phyloP scores from a whole-genome alignment of 1,139 yeast species.

The Yamadazyma dushanensis region DNA sequence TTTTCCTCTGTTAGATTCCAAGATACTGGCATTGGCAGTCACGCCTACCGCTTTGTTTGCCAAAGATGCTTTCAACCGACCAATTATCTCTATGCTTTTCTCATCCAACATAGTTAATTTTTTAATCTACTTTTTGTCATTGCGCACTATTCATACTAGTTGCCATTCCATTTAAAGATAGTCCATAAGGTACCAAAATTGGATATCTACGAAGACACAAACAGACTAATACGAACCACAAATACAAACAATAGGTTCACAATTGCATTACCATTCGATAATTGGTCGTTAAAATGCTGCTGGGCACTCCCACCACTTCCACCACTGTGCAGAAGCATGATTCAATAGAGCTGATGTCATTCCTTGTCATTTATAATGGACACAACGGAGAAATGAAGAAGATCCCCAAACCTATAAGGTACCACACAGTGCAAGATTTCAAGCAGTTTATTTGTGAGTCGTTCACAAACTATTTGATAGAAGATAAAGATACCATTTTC shows the following conservation, averaged over 20 bases:
- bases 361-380: conserved; percentile 38
- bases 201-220: no score
- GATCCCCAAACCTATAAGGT: conserved; percentile 46
- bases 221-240: no score
- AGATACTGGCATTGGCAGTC: conserved; percentile 14
- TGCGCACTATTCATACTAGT: conserved; percentile 2
- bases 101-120: conserved; percentile 33
- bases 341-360: conserved; percentile 19
- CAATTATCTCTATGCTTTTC: conserved; percentile 40
- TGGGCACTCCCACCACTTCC: conserved; percentile 3
- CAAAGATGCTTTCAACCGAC: conserved; percentile 41
- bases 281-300: conserved; percentile 7
- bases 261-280: no score
- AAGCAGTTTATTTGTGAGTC: conserved; percentile 39
- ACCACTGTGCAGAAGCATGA: conserved; percentile 5
- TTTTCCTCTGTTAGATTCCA: conserved; percentile 36
- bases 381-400: conserved; percentile 37
- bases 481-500: conserved; percentile 50
- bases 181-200: no score
- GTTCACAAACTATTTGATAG: conserved; percentile 28
- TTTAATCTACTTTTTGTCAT: not conserved
- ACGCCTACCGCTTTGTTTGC: conserved; percentile 16
- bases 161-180: no score
- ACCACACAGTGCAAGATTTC: conserved; percentile 43
- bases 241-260: no score